Percentiles rank a stretch among this genome's conserved stretches.
Evolutionary conservation across 495 filamentous ascomycete genomes (phyloP).

Genomic region (Bacidia rubella): DNA sequence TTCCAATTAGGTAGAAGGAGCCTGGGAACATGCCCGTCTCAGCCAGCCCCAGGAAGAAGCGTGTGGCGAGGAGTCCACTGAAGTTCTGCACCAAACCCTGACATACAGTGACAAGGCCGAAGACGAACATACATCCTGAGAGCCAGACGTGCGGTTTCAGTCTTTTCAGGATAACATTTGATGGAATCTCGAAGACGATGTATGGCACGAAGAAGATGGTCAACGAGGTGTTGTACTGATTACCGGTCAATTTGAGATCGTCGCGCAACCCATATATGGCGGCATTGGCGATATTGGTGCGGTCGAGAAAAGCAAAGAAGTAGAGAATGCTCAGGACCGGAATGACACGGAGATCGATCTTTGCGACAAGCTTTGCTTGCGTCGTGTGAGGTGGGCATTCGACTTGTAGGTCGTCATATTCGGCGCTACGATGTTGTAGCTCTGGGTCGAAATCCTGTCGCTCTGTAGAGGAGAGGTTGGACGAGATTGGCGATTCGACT

Average conservation of each 20-base stretch:
- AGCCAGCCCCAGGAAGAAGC: slow-evolving; percentile 79
- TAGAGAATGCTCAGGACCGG: slow-evolving; percentile 76
- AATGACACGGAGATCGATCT: slow-evolving; percentile 69
- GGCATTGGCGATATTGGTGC: slow-evolving; percentile 62
- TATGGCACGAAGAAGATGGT: slow-evolving; percentile 87
- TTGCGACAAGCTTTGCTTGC: slow-evolving; percentile 56
- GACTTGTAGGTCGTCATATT: slow-evolving; percentile 28
- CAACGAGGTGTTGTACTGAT: slow-evolving; percentile 54
- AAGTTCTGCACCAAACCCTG: slow-evolving; percentile 75
- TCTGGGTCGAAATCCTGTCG: slow-evolving; percentile 24
- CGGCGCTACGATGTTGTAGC: slow-evolving; percentile 7
- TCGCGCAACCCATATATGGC: slow-evolving; percentile 29
- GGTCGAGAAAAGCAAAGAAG: slow-evolving; percentile 74
- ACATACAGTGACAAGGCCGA: slow-evolving; percentile 61
- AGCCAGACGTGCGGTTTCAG: slow-evolving; percentile 76
- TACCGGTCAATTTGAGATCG: slow-evolving; percentile 31
- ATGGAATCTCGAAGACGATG: slow-evolving; percentile 73
- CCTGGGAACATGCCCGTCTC: slow-evolving; percentile 87
- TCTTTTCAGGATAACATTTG: slow-evolving; percentile 74
- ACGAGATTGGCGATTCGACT: slow-evolving; percentile 6
- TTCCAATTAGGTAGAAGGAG: slow-evolving; percentile 64
- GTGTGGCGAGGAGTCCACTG: slow-evolving; percentile 61
- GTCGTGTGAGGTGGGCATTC: slow-evolving; percentile 48
- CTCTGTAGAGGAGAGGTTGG: slow-evolving; percentile 5
- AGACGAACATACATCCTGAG: slow-evolving; percentile 66